Base-by-base conservation (phyloP, 495 filamentous ascomycete species). In the Aspergillus ellipticus region DNA sequence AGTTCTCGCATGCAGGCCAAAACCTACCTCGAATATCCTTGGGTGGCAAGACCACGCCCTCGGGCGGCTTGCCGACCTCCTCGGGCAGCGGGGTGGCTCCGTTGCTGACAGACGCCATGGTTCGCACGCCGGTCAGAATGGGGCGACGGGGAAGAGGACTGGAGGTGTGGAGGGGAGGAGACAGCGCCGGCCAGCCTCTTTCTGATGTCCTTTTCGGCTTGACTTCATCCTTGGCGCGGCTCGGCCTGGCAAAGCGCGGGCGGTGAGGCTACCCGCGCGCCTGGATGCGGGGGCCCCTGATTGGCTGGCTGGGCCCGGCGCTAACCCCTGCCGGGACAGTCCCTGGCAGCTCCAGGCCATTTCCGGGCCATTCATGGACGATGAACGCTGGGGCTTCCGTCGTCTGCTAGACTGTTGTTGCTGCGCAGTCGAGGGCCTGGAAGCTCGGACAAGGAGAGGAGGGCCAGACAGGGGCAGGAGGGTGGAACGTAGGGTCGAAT, bases 21-120 rank as follows among this genome's bases (percentile, higher is more conserved):
- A 48, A 74, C 75, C 41, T 43, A 84, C 82, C 82, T 80, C 85
- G 79, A 67, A 94, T 89, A 68, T 91, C 88, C 67, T 83, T 85
- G 0, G 92, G 92, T 28, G 92, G 92, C 51, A 96, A 78, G 33
- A 96, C 88, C 51, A 94, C 78, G 56, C 91, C 93, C 48, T 84
- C 78, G 4, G 92, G 92, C 22, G 90, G 83, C 70, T 90, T 91
- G 70, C 81, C 82, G 54, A 79, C 70, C 50, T 83, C 80, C 55
- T 85, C 83, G 17, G 68, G 62, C 15, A 75, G 58, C 9, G 73
- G 66, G 21, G 74, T 74, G 66, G 82, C 80, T 55, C 80, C 83
- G 68, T 86, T 85, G 55, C 79, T 80, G 63, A 78, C 75, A 55
- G 83, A 77, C 39, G 84, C 68, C 64, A 80, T 79, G 76, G 77